A percentile compares a stretch with the other conserved stretches of the same genome.
Conservation (phyloP, 169 alveolate genomes). For the Eimeria sp. region DNA sequence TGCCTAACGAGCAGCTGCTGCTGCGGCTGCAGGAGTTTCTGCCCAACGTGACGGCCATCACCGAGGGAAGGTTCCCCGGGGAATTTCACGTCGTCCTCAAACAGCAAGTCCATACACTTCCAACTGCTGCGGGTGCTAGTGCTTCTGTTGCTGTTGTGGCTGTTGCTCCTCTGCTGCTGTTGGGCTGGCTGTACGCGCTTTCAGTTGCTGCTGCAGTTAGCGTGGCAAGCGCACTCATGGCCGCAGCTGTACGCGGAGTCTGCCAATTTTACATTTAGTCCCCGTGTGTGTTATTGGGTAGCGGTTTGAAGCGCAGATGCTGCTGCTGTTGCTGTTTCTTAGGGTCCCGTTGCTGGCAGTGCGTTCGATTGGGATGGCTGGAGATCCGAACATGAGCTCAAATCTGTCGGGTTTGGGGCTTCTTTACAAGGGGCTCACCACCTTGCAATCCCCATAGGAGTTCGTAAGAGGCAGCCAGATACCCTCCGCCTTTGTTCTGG, state of each 20-base stretch:
- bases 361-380: constrained; percentile 80
- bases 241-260: neutral
- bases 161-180: neutral
- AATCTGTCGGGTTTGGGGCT: constrained; percentile 39
- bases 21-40: constrained; percentile 24
- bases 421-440: constrained; percentile 74
- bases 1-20: constrained; percentile 39
- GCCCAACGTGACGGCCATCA: constrained; percentile 57
- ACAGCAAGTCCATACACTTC: constrained; percentile 8
- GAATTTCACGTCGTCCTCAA: constrained; percentile 71
- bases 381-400: constrained; percentile 72
- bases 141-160: neutral
- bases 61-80: constrained; percentile 63
- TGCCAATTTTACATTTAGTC: neutral
- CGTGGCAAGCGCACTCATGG: neutral
- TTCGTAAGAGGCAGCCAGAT: too few species aligned
- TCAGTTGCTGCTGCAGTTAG: neutral
- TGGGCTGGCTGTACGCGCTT: neutral
- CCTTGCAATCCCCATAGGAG: neutral
- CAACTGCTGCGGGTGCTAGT: neutral
- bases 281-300: neutral
- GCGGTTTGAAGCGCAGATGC: neutral
- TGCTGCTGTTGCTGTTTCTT: neutral
- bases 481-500: too few species aligned
- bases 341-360: constrained; percentile 73